Evolutionary conservation across 2,329 filamentous ascomycete species (phyloP).

Genomic region (Cercospora nicotianae): DNA sequence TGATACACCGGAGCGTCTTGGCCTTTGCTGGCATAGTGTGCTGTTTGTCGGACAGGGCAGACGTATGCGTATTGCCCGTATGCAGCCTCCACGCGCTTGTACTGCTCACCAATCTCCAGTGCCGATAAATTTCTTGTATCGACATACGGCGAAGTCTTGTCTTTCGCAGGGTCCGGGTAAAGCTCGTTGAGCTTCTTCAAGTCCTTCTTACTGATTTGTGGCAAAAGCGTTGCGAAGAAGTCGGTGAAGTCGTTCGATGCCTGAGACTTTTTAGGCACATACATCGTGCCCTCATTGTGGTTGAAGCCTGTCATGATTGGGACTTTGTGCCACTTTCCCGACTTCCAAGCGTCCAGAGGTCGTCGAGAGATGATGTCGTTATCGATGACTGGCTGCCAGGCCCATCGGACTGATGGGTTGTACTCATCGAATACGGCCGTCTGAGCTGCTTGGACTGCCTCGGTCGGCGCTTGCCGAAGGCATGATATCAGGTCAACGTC

Average conservation of each 20-base stretch:
- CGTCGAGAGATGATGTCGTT: constrained; percentile 58
- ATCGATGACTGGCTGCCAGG: constrained; percentile 71
- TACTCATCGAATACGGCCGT: constrained; percentile 48
- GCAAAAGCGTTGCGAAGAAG: constrained; percentile 65
- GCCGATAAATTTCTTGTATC: constrained; percentile 34
- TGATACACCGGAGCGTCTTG: constrained; percentile 50
- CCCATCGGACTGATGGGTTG: constrained; percentile 51
- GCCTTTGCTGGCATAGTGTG: constrained; percentile 43
- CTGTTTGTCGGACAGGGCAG: constrained; percentile 63
- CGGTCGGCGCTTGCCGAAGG: constrained; percentile 44
- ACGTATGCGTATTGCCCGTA: constrained; percentile 67
- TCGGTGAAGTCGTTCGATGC: constrained; percentile 54
- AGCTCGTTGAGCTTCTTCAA: constrained; percentile 57
- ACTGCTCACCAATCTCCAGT: constrained; percentile 55
- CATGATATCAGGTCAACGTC: constrained; percentile 43
- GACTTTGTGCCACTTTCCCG: constrained; percentile 55
- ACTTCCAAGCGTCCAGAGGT: constrained; percentile 61
- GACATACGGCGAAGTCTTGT: constrained; percentile 45
- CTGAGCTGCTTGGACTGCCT: constrained; percentile 43
- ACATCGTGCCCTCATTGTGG: constrained; percentile 66
- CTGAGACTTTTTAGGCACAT: constrained; percentile 56
- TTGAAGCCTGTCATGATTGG: constrained; percentile 70
- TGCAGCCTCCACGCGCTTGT: constrained; percentile 58
- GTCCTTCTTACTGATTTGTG: constrained; percentile 55
- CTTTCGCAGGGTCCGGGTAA: constrained; percentile 60